Base-by-base conservation (phyloP, 106 monocot genomes). In the Gastrodia elata region DNA sequence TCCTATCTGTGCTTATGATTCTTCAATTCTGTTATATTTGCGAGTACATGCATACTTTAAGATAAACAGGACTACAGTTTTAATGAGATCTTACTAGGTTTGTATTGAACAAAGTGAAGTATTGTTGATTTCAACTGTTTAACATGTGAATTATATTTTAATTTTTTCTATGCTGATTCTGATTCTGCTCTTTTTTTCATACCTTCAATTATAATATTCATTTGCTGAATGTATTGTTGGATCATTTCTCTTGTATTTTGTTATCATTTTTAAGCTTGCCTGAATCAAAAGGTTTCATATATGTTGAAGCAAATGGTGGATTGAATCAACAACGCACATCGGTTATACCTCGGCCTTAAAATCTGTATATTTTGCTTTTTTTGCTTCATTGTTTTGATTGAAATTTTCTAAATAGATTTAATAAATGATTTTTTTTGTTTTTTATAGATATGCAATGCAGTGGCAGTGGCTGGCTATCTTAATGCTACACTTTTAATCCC, bases 201-300 rank as follows among this genome's bases (percentile, higher is more conserved):
- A n/a, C 32, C 15, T 61, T 52, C 22, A 32, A 32, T 61, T 61
- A 61, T 61, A 26, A 22, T 52, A 52, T 61, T 10, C 9, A 61
- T 32, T 61, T 64, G 71, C 38, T 59, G 24, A 49, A 8, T 56
- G 16, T 72, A 33, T 48, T 27, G 7, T 72, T 35, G 2, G 30
- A 1, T 28, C 30, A 10, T 13, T 39, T 68, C 13, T 33, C 48
- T 41, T 14, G 0, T 34, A 28, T 14, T 32, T 44, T 67, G 43
- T 65, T 22, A 2, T 72, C 25, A 40, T 77, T 15, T 59, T 20
- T 78, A 98, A 93, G 72, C 69, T 64, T 93, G 68, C 85, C 86
- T 75, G 90, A 93, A 73, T 98, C 93, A 77, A 93, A 91, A 85
- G 97, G 97, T 76, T 98, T 93, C 81, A 86, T 98, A 77, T 91